Base-by-base conservation (phyloP, 306 rosid genomes). In the Oxytropis ochrocephala region DNA sequence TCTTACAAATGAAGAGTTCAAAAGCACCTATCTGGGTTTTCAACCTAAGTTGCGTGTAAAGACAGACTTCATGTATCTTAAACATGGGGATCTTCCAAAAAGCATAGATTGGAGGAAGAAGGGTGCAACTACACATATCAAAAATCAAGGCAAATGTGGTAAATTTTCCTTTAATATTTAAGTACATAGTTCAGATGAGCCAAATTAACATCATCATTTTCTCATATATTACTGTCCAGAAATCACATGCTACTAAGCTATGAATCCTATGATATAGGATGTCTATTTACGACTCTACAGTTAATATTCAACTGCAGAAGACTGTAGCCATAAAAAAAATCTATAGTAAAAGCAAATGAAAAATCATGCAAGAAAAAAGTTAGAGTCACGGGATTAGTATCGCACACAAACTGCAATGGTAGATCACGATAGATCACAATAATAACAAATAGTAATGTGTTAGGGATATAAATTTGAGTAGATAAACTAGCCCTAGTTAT, bases 101-200 rank as follows among this genome's bases (percentile, higher is more conserved):
- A 47, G 52, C 46, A 70, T 89, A 47, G 92, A 89, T 69, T 89
- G 98, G 96, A 87, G 96, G 83, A 68, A 76, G 60, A 74, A 73
- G 29, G 89, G 90, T 9, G 85, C 86, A 4, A 82, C 86, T 58
- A 86, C 92, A 47, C 83, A 68, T 5, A 8, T 92, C 70, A 92
- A 85, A 75, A 68, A 92, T 75, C 96, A 89, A 81, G 89, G 95
- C 77, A 33, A 48, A 43, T 87, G 98, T 43, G 96, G 96, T 92
- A 92, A 55, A 46, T 33, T 75, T 70, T 72, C 49, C 65, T 47
- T 36, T 49, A 52, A 67, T 24, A 13, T 56, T 7, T 8, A 44
- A 51, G 67, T 30, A n/a, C 53, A 49, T 38, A 43, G 19, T 35
- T 67, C 11, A 24, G 17, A 49, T 17, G 17, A 13, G 42, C 41